Base-by-base conservation (phyloP, 2,329 filamentous ascomycete genomes). In the Colletotrichum gigasporum region DNA sequence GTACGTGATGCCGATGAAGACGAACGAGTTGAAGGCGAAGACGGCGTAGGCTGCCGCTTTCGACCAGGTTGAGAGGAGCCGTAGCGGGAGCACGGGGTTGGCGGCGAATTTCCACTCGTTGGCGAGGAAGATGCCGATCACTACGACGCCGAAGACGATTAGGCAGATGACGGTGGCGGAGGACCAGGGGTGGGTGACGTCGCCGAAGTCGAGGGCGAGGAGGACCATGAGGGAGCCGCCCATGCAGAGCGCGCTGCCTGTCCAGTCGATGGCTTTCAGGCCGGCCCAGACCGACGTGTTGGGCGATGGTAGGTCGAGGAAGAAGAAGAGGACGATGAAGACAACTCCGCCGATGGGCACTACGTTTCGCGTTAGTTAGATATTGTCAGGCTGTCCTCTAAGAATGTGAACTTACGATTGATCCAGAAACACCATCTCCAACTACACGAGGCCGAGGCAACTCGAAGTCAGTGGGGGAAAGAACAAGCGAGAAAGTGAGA, bases 161-260 rank as follows among this genome's bases (percentile, higher is more conserved):
- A 71, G 65, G 55, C 83, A 83, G 0, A 67, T 66, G 11, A 73
- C 54, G 2, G 81, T 67, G 1, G 78, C 77, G 0, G 91, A 94
- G 48, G 80, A 78, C 93, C 93, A 97, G 1, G 94, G 90, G 68
- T 87, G 87, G 20, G 83, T 82, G 55, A 93, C 86, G 51, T 93
- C 94, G 54, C 60, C 71, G 28, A 63, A 72, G 3, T 66, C 67
- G 12, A 72, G 42, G 2, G 77, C 56, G 12, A 79, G 69, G 16
- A 78, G 75, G 3, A 76, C 66, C 5, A 79, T 69, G 0, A 76
- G 71, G 9, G 76, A 71, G 0, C 75, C 73, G 0, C 68, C 72
- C 2, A 79, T 76, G 28, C 84, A 72, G 0, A 84, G 57, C 12
- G 67, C 48, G 18, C 78, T 82, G 2, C 82, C 83, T 0, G 74